These are phyloP conservation scores for Saccharomycopsis sp. DNA, from an alignment of 805 yeast species.

Conservation along the genomic window DNA sequence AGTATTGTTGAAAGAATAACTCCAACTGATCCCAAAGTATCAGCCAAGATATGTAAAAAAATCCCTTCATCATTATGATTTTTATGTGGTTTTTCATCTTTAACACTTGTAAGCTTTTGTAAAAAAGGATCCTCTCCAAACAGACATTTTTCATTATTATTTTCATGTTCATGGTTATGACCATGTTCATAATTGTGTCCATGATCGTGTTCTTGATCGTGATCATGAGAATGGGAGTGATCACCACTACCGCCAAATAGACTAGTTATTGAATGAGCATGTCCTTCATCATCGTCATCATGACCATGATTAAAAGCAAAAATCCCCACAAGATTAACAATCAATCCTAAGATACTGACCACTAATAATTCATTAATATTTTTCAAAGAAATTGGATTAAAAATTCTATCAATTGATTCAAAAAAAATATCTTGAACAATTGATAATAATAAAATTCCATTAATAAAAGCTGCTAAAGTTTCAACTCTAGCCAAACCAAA, in stretches of 20 bases:
- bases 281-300: constrained; percentile 33
- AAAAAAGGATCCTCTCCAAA: constrained; percentile 15
- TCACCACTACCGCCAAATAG: constrained; percentile 5
- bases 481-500: constrained; percentile 81
- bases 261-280: constrained; percentile 26
- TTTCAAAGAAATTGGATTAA: constrained; percentile 66
- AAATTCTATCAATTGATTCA: constrained; percentile 76
- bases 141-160: no score
- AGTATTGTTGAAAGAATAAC: constrained; percentile 85
- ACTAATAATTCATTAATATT: constrained; percentile 76
- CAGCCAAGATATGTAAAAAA: constrained; percentile 88
- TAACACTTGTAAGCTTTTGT: constrained; percentile 8
- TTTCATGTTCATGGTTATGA: constrained; percentile 22
- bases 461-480: constrained; percentile 90
- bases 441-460: constrained; percentile 80
- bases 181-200: constrained; percentile 22
- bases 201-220: constrained; percentile 17
- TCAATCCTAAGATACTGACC: constrained; percentile 74
- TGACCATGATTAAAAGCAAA: constrained; percentile 91
- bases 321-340: constrained; percentile 86
- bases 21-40: constrained; percentile 93
- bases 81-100: constrained; percentile 1
- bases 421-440: constrained; percentile 81
- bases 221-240: constrained; percentile 24
- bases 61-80: constrained; percentile 58